Evolutionary conservation across 2,329 filamentous ascomycete genomes (phyloP).

Genomic region (Neonectria sp.): DNA sequence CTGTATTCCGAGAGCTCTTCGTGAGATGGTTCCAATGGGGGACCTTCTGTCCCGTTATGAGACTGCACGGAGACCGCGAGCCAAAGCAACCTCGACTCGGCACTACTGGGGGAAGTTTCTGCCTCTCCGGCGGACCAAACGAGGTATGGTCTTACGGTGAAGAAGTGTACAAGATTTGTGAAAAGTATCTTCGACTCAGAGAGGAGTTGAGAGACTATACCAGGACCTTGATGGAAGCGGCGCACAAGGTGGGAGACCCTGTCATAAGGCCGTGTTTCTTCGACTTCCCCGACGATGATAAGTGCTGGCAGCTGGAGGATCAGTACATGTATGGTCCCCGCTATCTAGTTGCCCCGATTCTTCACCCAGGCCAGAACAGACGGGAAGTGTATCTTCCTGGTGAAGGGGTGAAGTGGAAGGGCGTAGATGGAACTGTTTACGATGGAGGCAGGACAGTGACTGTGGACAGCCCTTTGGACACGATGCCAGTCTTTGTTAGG

Average conservation of each 20-base stretch:
- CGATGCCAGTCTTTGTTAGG: neutral
- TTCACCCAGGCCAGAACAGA: neutral
- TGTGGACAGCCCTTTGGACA: neutral
- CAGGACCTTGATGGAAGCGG: constrained; percentile 70
- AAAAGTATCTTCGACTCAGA: constrained; percentile 70
- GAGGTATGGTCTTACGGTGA: constrained; percentile 78
- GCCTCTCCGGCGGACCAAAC: constrained; percentile 66
- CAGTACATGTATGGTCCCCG: constrained; percentile 74
- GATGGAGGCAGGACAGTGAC: neutral
- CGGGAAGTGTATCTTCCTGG: neutral
- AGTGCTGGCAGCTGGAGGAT: constrained; percentile 70
- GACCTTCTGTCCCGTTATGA: constrained; percentile 77
- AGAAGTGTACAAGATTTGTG: constrained; percentile 72
- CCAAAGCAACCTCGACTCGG: constrained; percentile 61
- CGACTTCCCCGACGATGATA: constrained; percentile 70
- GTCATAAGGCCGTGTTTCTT: constrained; percentile 76
- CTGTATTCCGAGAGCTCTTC: constrained; percentile 73
- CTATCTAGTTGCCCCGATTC: constrained; percentile 14
- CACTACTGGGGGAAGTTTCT: constrained; percentile 58
- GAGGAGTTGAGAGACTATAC: constrained; percentile 73
- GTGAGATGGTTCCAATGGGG: constrained; percentile 81
- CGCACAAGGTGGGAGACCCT: constrained; percentile 72
- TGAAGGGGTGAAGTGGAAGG: neutral
- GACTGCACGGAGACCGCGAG: constrained; percentile 76
- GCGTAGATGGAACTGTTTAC: neutral